Base-by-base conservation (phyloP, 2,329 filamentous ascomycete genomes). In the Beauveria asiatica region DNA sequence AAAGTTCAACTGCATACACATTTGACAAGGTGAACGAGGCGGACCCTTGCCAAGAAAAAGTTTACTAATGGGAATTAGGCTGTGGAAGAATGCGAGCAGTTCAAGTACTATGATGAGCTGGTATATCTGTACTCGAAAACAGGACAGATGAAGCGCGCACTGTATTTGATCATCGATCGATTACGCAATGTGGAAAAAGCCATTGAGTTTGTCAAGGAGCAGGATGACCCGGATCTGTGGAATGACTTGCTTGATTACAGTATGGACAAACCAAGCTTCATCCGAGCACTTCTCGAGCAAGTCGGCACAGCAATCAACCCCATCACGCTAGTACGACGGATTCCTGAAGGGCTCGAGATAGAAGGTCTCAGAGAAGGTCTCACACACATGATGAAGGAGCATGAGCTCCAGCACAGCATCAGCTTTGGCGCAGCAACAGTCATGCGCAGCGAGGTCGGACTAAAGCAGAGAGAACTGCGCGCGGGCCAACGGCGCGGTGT, bases 181-280 rank as follows among this genome's bases (percentile, higher is more conserved):
- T 81, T 99, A 5, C 86, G 87, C 61, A 90, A 99, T 70, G 92
- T 97, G 54, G 88, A 87, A 54, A 92, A 94, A 66, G 94, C 94
- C 9, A 99, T 99, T 66, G 83, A 88, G 1, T 99, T 99, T 68
- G 92, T 92, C 58, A 97, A 97, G 72, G 88, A 92, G 63, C 92
- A 97, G 70, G 87, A 94, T 64, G 92, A 97, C 67, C 86, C 87
- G 0, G 92, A 97, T 66, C 80, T 99, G 0, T 99, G 94, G 94
- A 89, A 96, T 64, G 92, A 97, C 68, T 80, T 99, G 8, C 83
- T 99, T 6, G 86, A 93, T 66, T 97, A 97, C 73, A 93, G 89
- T 62, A 97, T 99, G 94, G 92, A 97, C 75, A 96, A 97, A 70
- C 94, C 94, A 1, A 85, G 85, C 45, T 99, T 99, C 75, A 97